Conservation (phyloP, 495 filamentous ascomycete genomes). For the Neurospora sp. region DNA sequence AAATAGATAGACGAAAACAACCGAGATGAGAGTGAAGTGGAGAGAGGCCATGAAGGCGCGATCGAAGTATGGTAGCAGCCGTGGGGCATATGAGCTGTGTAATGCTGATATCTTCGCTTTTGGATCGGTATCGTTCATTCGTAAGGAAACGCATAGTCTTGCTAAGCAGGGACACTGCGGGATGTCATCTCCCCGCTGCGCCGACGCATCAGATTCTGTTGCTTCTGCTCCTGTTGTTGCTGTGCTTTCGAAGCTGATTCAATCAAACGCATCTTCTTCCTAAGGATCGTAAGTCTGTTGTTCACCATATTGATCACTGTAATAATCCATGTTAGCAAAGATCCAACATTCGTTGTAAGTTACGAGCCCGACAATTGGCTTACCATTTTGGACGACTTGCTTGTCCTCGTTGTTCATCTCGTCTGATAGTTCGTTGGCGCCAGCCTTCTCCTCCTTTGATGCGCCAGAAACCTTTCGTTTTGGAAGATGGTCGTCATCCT, state of each 20-base stretch:
- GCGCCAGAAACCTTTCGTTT: constrained; percentile 28
- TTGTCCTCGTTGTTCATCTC: constrained; percentile 65
- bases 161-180: constrained; percentile 31
- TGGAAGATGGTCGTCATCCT: constrained; percentile 58
- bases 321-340: constrained; percentile 6
- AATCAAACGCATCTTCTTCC: constrained; percentile 36
- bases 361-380: not conserved
- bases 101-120: not conserved
- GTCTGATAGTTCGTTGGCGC: constrained; percentile 36
- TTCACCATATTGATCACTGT: constrained; percentile 40
- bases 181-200: constrained; percentile 38
- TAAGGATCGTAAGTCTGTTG: constrained; percentile 26
- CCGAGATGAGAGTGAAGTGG: not conserved
- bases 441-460: constrained; percentile 32
- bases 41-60: not conserved
- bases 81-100: constrained; percentile 12
- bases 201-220: constrained; percentile 23
- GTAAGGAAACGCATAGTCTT: constrained; percentile 6
- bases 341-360: not conserved
- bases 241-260: constrained; percentile 30
- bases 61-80: constrained; percentile 4
- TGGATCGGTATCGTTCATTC: not conserved
- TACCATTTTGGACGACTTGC: constrained; percentile 60
- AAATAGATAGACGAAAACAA: constrained; percentile 1
- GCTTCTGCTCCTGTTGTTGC: constrained; percentile 20